Evolutionary conservation across 352 stramenopile species (phyloP), one percentile per base, ranked within the genome.

Genomic region (Globisporangium cederbergense): DNA sequence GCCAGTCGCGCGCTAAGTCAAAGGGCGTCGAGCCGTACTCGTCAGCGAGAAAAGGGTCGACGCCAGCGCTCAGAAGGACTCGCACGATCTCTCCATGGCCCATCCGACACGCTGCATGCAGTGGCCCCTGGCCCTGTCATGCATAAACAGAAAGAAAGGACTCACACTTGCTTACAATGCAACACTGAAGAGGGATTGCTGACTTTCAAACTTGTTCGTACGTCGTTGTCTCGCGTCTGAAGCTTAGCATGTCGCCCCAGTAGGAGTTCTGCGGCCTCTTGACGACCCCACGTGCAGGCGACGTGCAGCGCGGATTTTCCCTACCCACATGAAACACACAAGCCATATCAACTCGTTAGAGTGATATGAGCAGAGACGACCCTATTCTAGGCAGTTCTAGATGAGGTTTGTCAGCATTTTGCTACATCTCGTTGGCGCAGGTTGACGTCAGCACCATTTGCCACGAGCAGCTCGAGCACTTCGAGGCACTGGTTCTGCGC

Each of bases 401-500:
- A 2, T 3, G 2, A 25, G 5, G 16, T 42, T 42, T 57, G 18
- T n/a, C 16, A 16, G 40, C 38, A 36, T 46, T 42, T 42, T 45
- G 65, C 38, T 59, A 84, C 79, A 46, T 87, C 70, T 62, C 49
- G n/a, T 60, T 89, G 76, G 18, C 62, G 67, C 2, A 71, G 42
- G 54, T 86, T 65, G 45, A 85, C 68, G 52, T 77, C 68, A 13
- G 75, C 81, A 2, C 70, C 79, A 45, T 62, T 74, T 1, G 68
- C 46, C 25, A 91, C 55, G 13, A 90, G 74, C 16, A 88, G 58
- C 47, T 74, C 60, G n/a, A 90, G 68, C 34, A 86, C 80, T 2
- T 83, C 70, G 25, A 90, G 59, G 38, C 77, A 84, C 54, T 86
- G 76, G 50, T 88, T 88, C 64, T 88, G 79, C 18, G 79, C 77